Base-by-base conservation (phyloP, 306 rosid genomes). In the Trichosanthes cucumerina region DNA sequence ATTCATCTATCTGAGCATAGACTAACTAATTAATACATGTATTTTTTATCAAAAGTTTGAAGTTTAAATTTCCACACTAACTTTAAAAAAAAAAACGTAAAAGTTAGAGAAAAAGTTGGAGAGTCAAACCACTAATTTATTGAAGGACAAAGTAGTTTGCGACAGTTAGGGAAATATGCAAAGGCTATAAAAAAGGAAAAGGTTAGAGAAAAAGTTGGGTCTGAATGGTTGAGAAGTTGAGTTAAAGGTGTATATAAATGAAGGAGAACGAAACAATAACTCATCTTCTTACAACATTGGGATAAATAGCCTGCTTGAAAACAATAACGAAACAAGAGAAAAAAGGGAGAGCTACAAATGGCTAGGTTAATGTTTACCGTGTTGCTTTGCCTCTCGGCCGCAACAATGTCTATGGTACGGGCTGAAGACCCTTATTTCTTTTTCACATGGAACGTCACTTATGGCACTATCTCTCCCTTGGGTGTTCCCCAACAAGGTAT, bases 401-500 rank as follows among this genome's bases (percentile, higher is more conserved):
- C 85, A 44, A 53, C 83, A 10, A 72, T 75, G 15, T 80, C 66
- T 26, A 9, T 26, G 24, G 86, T 81, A 4, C 69, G 9, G 4
- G 82, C 84, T 73, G 98, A 84, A 86, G 97, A 94, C 39, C 98
- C 98, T 75, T 86, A 86, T 62, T 76, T 90, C 2, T 88, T 7
- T 80, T 90, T 87, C 85, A 83, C 88, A 18, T 94, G 98, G 98
- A 84, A 92, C 0, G 79, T 94, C 23, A 89, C 91, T 19, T 87
- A 92, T 49, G 98, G 98, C 18, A 88, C 96, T 39, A 26, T 90
- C 15, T 87, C 97, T 46, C 98, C 97, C 0, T 54, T 90, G 5
- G 98, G 98, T n/a, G 88, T 86, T 0, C 98, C 97, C 0, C 94
- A 92, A 21, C 96, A 92, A 78, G 96, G 82, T 31, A 94, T 94